phyloP scores from a whole-genome alignment of 805 yeast genomes.

The Metschnikowia similis region DNA sequence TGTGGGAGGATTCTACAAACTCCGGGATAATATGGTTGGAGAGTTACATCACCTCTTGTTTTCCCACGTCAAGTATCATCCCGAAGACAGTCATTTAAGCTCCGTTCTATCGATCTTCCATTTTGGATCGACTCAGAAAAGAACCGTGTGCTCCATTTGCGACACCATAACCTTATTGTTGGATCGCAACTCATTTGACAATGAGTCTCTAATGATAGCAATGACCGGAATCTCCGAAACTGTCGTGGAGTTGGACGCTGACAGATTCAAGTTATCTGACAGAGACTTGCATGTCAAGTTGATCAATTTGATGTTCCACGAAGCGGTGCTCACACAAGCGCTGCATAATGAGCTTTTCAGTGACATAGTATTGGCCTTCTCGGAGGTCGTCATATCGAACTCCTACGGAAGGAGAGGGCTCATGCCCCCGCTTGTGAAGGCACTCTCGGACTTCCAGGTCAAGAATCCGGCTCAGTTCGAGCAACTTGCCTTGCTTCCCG shows the following conservation, averaged over 20 bases:
- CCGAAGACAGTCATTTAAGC: not conserved
- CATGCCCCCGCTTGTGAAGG: slow-evolving; percentile 53
- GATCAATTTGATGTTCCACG: slow-evolving; percentile 48
- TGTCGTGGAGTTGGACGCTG: slow-evolving; percentile 57
- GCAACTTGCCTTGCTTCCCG: slow-evolving; percentile 46
- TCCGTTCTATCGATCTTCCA: slow-evolving; percentile 10
- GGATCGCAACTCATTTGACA: not conserved
- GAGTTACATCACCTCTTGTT: slow-evolving; percentile 18
- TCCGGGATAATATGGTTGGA: slow-evolving; percentile 38
- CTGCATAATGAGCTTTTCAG: slow-evolving; percentile 23
- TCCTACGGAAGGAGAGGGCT: slow-evolving; percentile 64
- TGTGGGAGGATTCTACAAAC: slow-evolving; percentile 37
- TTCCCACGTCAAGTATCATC: slow-evolving; percentile 12
- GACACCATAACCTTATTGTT: slow-evolving; percentile 17
- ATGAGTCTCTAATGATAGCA: slow-evolving; percentile 6
- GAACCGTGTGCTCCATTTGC: slow-evolving; percentile 24
- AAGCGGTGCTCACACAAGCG: slow-evolving; percentile 37
- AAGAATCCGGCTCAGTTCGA: slow-evolving; percentile 32
- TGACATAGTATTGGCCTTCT: slow-evolving; percentile 28
- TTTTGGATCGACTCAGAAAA: slow-evolving; percentile 20
- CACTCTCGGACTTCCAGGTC: slow-evolving; percentile 44
- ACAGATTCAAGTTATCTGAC: slow-evolving; percentile 62
- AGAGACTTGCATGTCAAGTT: slow-evolving; percentile 55
- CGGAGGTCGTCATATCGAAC: slow-evolving; percentile 42
- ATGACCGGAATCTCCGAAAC: slow-evolving; percentile 37